Base-by-base conservation (phyloP, 2,329 filamentous ascomycete genomes). In the Cyphellophora attinorum region DNA sequence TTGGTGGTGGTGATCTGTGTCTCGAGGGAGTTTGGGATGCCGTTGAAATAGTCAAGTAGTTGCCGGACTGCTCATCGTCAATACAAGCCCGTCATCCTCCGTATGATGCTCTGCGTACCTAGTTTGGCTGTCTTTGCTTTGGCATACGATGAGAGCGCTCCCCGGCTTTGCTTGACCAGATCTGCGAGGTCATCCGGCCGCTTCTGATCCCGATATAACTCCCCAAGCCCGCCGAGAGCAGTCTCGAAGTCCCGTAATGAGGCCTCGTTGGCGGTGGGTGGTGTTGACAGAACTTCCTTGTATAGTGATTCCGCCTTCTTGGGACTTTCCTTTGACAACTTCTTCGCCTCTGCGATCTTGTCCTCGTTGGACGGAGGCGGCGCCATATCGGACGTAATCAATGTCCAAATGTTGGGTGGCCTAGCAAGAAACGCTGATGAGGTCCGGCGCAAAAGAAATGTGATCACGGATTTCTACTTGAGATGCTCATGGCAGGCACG, bases 121-220 rank as follows among this genome's bases (percentile, higher is more conserved):
- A 98, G 72, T 67, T 98, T 98, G 37, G 91, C 85, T 19, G 91
- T 96, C 76, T 98, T 98, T 44, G 93, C 91, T 71, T 96, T 95
- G 47, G 91, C 91, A 61, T 98, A 96, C 45, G 85, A 91, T 39
- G 89, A 95, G 47, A 98, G 78, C 29, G 91, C 83, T 47, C 83
- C 82, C 55, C 89, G 78, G 61, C 86, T 94, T 59, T 85, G 84
- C 55, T 81, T 88, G 52, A 98, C 81, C 47, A 98, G 74, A 52
- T 86, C 79, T 44, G 93, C 85, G 41, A 98, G 77, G 53, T 93
- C 84, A 55, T 91, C 71, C 51, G 80, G 70, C 59, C 83, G 84
- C 63, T 81, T 86, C 44, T 50, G 52, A 62, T 95, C 86, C 50
- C 86, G 76, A 62, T 95, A 95, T 48, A 96, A 72, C 73, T 93